Percentiles rank a stretch among this genome's conserved stretches.
Evolutionary conservation across 176 grass and related monocot species (phyloP).

Genomic region (Pontederia crassipes): DNA sequence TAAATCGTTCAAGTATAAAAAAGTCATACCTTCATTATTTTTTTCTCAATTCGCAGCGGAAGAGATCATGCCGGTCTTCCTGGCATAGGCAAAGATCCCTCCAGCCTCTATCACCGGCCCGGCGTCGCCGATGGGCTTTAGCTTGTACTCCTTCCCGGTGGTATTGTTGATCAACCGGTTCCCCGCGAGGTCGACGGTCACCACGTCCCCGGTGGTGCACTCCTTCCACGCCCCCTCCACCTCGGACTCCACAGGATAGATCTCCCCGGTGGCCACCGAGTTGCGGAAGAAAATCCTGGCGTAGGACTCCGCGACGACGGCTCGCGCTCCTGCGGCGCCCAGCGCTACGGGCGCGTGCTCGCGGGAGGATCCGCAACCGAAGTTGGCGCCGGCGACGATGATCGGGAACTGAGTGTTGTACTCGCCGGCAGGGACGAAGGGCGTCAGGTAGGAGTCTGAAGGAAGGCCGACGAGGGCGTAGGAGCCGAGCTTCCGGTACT

Average conservation of each 20-base stretch:
- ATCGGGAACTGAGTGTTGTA: constrained; percentile 31
- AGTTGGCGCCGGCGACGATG: constrained; percentile 52
- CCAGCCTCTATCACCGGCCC: constrained; percentile 8
- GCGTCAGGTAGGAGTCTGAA: constrained; percentile 27
- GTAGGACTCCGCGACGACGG: constrained; percentile 48
- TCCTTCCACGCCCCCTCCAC: constrained; percentile 35
- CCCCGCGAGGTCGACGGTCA: constrained; percentile 50
- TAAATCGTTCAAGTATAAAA: background rate
- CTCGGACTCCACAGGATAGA: constrained; percentile 58
- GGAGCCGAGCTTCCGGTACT: constrained; percentile 77
- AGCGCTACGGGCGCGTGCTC: constrained; percentile 82
- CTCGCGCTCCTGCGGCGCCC: constrained; percentile 38
- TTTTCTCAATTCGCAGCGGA: background rate
- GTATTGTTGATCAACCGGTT: constrained; percentile 58
- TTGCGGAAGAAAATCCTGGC: constrained; percentile 82
- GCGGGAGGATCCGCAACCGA: constrained; percentile 74
- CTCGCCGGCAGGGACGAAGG: constrained; percentile 38
- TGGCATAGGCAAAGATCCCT: background rate
- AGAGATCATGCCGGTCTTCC: background rate
- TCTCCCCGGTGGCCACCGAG: constrained; percentile 68
- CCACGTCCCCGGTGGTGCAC: constrained; percentile 55
- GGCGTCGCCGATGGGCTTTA: constrained; percentile 68
- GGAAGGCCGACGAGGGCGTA: constrained; percentile 54
- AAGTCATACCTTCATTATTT: background rate
- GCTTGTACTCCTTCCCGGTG: constrained; percentile 60